Percentiles rank a stretch among this genome's conserved stretches.
phyloP scores from a whole-genome alignment of 192 early-diverging fungal genomes.

The Backusella luteola region DNA sequence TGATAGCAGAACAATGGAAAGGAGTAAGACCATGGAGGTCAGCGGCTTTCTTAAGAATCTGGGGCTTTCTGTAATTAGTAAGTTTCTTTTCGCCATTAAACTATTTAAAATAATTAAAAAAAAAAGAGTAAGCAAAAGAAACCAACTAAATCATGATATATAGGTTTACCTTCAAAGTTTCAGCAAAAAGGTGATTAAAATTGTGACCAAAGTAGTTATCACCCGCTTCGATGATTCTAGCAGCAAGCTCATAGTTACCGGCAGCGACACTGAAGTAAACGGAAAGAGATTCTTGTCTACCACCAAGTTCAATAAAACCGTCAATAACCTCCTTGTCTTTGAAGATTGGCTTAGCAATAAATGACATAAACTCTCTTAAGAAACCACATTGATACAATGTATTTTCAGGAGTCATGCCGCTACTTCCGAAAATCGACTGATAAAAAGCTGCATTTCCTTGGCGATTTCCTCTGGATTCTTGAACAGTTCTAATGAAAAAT shows the following conservation, averaged over 20 bases:
- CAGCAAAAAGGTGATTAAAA: constrained; percentile 29
- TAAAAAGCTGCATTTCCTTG: constrained; percentile 47
- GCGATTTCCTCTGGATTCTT: constrained; percentile 56
- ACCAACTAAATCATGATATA: neutral
- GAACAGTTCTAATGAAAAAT: constrained; percentile 32
- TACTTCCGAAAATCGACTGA: neutral
- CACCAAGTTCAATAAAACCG: neutral
- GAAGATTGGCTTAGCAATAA: neutral
- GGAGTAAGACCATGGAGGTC: constrained; percentile 40
- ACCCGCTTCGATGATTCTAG: neutral
- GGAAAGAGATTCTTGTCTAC: neutral
- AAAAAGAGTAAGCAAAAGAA: neutral
- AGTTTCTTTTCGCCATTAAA: constrained; percentile 7
- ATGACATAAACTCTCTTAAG: neutral
- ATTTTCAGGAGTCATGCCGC: neutral
- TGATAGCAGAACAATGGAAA: constrained; percentile 47
- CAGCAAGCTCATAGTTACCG: constrained; percentile 22
- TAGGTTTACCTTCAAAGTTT: constrained; percentile 19
- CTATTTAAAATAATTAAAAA: constrained; percentile 20
- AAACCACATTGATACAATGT: neutral
- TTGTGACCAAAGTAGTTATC: neutral
- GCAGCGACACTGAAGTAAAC: constrained; percentile 23
- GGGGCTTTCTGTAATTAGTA: constrained; percentile 12
- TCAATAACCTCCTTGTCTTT: constrained; percentile 6
- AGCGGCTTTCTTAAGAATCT: constrained; percentile 43